Conservation (phyloP, 2,329 filamentous ascomycete genomes). For the Didymella pomorum region DNA sequence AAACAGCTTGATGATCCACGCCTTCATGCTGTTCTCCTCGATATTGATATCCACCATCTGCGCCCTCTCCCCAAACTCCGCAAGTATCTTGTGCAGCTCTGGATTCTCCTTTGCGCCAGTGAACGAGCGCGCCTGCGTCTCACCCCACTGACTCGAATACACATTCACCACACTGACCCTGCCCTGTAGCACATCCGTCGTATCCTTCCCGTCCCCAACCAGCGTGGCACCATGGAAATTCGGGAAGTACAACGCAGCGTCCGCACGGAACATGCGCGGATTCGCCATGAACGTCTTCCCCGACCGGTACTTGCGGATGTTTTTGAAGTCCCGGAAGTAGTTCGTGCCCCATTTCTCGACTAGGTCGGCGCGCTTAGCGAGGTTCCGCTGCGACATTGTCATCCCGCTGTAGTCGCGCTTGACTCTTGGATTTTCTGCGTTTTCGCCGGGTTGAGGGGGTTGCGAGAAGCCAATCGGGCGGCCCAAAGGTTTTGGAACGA, state of each 20-base stretch:
- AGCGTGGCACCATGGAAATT: slow-evolving; percentile 87
- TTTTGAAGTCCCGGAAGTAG: slow-evolving; percentile 96
- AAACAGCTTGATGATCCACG: slow-evolving; percentile 64
- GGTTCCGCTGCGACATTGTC: slow-evolving; percentile 60
- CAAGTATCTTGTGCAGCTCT: slow-evolving; percentile 70
- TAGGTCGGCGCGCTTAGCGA: slow-evolving; percentile 76
- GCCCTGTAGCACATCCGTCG: slow-evolving; percentile 76
- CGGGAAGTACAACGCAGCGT: slow-evolving; percentile 88
- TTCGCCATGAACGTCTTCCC: slow-evolving; percentile 94
- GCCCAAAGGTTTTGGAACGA: slow-evolving; percentile 62
- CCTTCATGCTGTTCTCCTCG: slow-evolving; percentile 78
- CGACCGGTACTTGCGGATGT: slow-evolving; percentile 75
- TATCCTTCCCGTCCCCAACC: slow-evolving; percentile 60
- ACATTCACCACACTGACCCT: slow-evolving; percentile 81
- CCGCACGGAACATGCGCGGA: slow-evolving; percentile 80
- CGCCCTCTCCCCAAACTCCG: slow-evolving; percentile 60
- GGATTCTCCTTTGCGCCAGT: slow-evolving; percentile 69
- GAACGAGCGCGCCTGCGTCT: slow-evolving; percentile 79
- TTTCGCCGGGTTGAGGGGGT: slow-evolving; percentile 80
- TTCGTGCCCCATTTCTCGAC: slow-evolving; percentile 81
- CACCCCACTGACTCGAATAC: slow-evolving; percentile 81
- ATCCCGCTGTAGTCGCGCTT: slow-evolving; percentile 45
- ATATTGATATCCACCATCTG: slow-evolving; percentile 89
- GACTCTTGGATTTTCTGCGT: slow-evolving; percentile 73
- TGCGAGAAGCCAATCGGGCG: slow-evolving; percentile 83